Evolutionary conservation across 768 basidiomycete species (phyloP).

Genomic region (Calvatia gigantea): DNA sequence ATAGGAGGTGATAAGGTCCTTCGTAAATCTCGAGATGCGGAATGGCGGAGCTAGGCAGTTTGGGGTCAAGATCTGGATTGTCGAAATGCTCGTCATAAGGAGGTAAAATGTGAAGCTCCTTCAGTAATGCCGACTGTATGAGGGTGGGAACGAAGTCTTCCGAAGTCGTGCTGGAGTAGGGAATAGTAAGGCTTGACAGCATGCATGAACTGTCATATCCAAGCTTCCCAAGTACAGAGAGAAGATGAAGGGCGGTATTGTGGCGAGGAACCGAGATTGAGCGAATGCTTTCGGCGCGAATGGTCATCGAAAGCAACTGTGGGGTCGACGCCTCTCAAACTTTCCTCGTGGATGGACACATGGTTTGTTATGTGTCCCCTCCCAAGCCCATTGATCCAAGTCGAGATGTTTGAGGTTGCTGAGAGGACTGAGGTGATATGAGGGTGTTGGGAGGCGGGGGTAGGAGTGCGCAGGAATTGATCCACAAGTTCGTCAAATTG

Average conservation of each 20-base stretch:
- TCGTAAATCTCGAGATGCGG: constrained; percentile 24
- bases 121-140: constrained; percentile 10
- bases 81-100: constrained; percentile 22
- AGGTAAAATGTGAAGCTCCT: constrained; percentile 28
- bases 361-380: constrained; percentile 29
- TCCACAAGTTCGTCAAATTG: constrained; percentile 25
- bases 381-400: constrained; percentile 36
- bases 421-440: constrained; percentile 6
- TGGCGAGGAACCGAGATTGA: constrained; percentile 29
- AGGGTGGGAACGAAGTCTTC: constrained; percentile 7
- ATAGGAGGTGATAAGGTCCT: constrained; percentile 23
- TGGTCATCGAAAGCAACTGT: constrained; percentile 22
- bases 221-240: constrained; percentile 17
- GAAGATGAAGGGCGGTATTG: constrained; percentile 28
- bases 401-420: constrained; percentile 23
- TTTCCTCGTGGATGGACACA: constrained; percentile 31
- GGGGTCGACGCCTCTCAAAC: constrained; percentile 24
- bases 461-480: constrained; percentile 27
- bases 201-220: neutral
- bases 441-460: constrained; percentile 1
- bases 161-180: constrained; percentile 15
- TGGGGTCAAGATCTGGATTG: constrained; percentile 15
- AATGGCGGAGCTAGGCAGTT: constrained; percentile 17
- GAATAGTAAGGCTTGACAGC: constrained; percentile 10
- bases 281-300: constrained; percentile 25